These are phyloP conservation scores for Lodderomyces margitis DNA, from an alignment of 1,139 yeast genomes.

Conservation along the genomic window DNA sequence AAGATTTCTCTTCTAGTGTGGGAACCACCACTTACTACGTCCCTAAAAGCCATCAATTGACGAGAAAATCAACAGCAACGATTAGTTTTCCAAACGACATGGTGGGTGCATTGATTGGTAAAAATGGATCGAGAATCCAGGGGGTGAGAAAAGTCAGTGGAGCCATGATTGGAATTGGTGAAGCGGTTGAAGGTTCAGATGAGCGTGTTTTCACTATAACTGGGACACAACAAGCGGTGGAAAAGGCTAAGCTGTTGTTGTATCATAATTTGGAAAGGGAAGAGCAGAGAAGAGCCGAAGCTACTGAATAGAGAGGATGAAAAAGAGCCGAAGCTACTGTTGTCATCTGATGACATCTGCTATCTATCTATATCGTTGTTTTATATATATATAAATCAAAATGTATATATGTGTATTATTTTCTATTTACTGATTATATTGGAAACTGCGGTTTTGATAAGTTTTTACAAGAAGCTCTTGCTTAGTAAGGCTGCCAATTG, in stretches of 20 bases:
- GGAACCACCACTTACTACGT: conserved; percentile 60
- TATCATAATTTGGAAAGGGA: conserved; percentile 78
- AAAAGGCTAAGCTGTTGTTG: conserved; percentile 65
- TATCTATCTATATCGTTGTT: no score
- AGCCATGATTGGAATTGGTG: conserved; percentile 77
- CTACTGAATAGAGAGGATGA: conserved; percentile 2
- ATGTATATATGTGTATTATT: conserved; percentile 1
- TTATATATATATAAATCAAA: no score
- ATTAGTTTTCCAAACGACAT: conserved; percentile 74
- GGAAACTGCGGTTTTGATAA: not conserved
- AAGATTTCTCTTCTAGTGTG: conserved; percentile 65
- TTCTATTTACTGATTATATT: no score
- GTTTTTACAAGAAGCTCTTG: conserved; percentile 11
- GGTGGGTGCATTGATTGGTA: conserved; percentile 91
- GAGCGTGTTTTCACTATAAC: conserved; percentile 72
- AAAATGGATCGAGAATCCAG: conserved; percentile 81
- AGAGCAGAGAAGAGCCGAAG: conserved; percentile 58
- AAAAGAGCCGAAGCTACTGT: no score
- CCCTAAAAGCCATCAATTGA: conserved; percentile 42
- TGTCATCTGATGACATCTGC: no score
- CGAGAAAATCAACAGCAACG: conserved; percentile 19
- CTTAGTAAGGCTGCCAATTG: conserved; percentile 52
- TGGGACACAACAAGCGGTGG: conserved; percentile 65
- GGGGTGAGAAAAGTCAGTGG: conserved; percentile 81
- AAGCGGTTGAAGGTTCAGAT: conserved; percentile 61